phyloP scores from a whole-genome alignment of 1,139 yeast genomes.

The Pichia sp. region DNA sequence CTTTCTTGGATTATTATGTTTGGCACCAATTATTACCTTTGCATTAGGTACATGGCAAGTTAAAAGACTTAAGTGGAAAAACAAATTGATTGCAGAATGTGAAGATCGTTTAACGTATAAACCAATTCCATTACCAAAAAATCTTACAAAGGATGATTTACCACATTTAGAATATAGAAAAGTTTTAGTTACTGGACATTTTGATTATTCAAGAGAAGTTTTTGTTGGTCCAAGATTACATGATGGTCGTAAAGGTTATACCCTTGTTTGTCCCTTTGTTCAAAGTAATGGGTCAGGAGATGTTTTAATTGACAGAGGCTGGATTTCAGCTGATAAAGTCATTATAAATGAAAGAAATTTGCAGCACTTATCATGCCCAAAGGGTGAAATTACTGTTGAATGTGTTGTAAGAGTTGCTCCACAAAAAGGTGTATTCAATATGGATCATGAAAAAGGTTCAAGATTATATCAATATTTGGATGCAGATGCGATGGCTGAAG shows the following conservation, averaged over 20 bases:
- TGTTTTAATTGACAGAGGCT: conserved; percentile 82
- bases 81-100: conserved; percentile 70
- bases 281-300: conserved; percentile 69
- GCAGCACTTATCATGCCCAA: conserved; percentile 63
- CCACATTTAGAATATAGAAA: conserved; percentile 74
- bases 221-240: conserved; percentile 85
- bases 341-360: conserved; percentile 58
- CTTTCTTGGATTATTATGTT: conserved; percentile 54
- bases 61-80: conserved; percentile 80
- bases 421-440: conserved; percentile 61
- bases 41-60: conserved; percentile 94
- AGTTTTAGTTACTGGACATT: conserved; percentile 67
- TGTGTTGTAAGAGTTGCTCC: conserved; percentile 75
- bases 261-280: conserved; percentile 74
- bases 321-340: conserved; percentile 74
- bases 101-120: conserved; percentile 74
- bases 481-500: conserved; percentile 71
- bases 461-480: conserved; percentile 52
- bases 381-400: conserved; percentile 65
- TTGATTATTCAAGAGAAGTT: conserved; percentile 81
- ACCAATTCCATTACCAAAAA: conserved; percentile 64
- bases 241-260: conserved; percentile 73
- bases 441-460: conserved; percentile 63
- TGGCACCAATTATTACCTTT: conserved; percentile 86
- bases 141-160: conserved; percentile 48